These are phyloP conservation scores for Russula brevipes DNA, from an alignment of 768 basidiomycete species.

Conservation along the genomic window DNA sequence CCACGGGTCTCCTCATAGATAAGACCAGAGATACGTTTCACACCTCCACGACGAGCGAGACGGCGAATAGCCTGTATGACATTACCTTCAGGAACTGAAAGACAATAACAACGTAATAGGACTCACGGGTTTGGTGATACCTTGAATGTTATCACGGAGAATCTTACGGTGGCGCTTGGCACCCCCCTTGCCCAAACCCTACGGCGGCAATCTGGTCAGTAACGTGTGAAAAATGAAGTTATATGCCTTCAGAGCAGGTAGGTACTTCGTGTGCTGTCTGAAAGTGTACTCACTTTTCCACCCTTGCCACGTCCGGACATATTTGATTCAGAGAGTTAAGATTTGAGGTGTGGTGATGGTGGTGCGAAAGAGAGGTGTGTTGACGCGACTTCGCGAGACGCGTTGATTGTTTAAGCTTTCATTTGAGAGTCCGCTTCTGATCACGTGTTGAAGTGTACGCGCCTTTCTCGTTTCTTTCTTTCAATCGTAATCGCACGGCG, in stretches of 20 bases:
- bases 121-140: slow-evolving; percentile 46
- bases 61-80: slow-evolving; percentile 77
- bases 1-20: slow-evolving; percentile 96
- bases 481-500: too few species aligned
- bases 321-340: slow-evolving; percentile 30
- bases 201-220: slow-evolving; percentile 16
- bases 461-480: neutral
- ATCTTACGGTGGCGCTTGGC: slow-evolving; percentile 97
- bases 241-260: slow-evolving; percentile 3
- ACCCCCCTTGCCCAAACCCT: slow-evolving; percentile 96
- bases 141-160: slow-evolving; percentile 77
- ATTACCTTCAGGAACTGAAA: slow-evolving; percentile 20
- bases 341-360: slow-evolving; percentile 20
- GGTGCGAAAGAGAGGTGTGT: slow-evolving; percentile 24
- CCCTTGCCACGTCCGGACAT: slow-evolving; percentile 99
- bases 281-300: slow-evolving; percentile 55
- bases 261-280: neutral
- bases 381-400: slow-evolving; percentile 19
- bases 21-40: slow-evolving; percentile 90
- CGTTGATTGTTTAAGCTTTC: slow-evolving; percentile 22
- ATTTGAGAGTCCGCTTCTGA: slow-evolving; percentile 17
- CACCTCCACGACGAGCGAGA: slow-evolving; percentile 95
- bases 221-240: slow-evolving; percentile 1
- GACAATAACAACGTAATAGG: slow-evolving; percentile 14
- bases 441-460: slow-evolving; percentile 20